These are phyloP conservation scores for Beauveria scarabaeidicola DNA, from an alignment of 2,329 filamentous ascomycete genomes.

Conservation along the genomic window DNA sequence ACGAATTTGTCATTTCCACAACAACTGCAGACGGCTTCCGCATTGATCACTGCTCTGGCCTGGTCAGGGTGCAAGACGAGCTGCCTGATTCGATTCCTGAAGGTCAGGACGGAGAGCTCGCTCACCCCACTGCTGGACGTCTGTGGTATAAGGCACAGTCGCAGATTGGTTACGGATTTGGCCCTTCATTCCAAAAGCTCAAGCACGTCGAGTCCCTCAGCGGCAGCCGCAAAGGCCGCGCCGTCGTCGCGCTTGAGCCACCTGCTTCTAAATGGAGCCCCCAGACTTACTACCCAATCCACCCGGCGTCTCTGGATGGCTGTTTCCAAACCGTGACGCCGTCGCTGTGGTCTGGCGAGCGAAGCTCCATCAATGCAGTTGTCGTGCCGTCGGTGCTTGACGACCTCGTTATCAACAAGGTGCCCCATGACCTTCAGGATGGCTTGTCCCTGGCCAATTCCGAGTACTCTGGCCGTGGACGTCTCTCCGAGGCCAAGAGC, in stretches of 20 bases:
- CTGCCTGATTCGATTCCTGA: neutral
- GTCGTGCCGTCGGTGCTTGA: slow-evolving; percentile 20
- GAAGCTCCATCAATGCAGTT: slow-evolving; percentile 13
- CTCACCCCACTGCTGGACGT: neutral
- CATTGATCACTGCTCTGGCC: neutral
- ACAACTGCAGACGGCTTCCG: neutral
- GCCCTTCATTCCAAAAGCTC: slow-evolving; percentile 2
- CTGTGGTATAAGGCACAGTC: slow-evolving; percentile 5
- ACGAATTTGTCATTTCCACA: neutral
- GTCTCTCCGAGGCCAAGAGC: neutral
- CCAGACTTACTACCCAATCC: slow-evolving; percentile 21
- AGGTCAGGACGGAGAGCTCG: neutral
- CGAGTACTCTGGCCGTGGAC: neutral
- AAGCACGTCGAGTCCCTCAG: neutral
- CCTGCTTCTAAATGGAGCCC: slow-evolving; percentile 1
- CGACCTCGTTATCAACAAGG: slow-evolving; percentile 14
- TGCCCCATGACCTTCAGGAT: neutral
- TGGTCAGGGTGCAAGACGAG: neutral
- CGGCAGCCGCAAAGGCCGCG: neutral
- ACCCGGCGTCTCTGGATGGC: slow-evolving; percentile 27
- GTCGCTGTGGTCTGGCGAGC: slow-evolving; percentile 14
- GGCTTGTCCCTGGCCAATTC: slow-evolving; percentile 2
- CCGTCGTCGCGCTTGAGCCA: neutral
- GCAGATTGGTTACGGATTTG: slow-evolving; percentile 1
- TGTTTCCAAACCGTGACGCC: slow-evolving; percentile 20